These are phyloP conservation scores for Suillus subaureus DNA, from an alignment of 768 basidiomycete genomes.

Conservation along the genomic window DNA sequence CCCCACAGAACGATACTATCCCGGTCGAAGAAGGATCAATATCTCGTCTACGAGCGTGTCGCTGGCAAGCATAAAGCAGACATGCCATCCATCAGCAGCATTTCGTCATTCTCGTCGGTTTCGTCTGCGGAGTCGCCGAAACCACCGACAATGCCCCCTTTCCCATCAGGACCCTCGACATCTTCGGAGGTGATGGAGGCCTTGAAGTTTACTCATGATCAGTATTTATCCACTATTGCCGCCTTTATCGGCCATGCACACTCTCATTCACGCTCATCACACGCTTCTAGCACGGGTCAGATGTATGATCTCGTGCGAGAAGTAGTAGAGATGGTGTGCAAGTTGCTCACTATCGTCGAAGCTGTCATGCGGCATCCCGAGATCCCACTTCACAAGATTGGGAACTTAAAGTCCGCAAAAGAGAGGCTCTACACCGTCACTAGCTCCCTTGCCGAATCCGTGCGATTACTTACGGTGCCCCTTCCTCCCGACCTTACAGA, in stretches of 20 bases:
- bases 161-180: conserved; percentile 74
- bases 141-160: conserved; percentile 49
- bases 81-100: conserved; percentile 64
- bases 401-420: conserved; percentile 69
- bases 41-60: conserved; percentile 39
- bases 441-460: conserved; percentile 83
- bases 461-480: conserved; percentile 69
- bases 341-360: conserved; percentile 89
- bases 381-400: conserved; percentile 62
- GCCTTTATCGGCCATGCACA: conserved; percentile 98
- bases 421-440: conserved; percentile 84
- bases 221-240: conserved; percentile 90
- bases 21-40: conserved; percentile 41
- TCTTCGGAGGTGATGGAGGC: conserved; percentile 72
- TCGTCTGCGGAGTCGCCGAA: conserved; percentile 61
- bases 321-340: conserved; percentile 92
- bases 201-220: conserved; percentile 83
- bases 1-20: conserved; percentile 31
- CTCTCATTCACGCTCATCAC: conserved; percentile 85
- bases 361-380: conserved; percentile 79
- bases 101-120: conserved; percentile 69
- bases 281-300: conserved; percentile 91
- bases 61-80: conserved; percentile 45
- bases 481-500: conserved; percentile 55
- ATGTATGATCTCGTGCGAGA: conserved; percentile 95